Base-by-base conservation (phyloP, 257 asterid species). In the Jasminum sambac region DNA sequence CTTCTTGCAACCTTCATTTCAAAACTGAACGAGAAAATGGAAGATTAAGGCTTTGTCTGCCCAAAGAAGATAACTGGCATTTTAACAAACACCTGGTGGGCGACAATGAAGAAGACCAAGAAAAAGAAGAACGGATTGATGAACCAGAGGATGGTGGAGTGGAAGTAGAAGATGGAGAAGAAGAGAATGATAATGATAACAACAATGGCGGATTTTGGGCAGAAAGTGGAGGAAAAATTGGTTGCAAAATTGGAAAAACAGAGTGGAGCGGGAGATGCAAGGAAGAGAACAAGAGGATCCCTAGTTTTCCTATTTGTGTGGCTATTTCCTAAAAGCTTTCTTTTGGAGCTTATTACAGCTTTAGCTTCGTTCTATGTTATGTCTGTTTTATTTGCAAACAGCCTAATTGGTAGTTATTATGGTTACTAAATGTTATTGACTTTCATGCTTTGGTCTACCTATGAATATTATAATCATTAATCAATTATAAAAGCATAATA, bases 261-360 rank as follows among this genome's bases (percentile, higher is more conserved):
- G 82, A 87, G 44, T 74, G 86, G 80, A 42, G 72, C 64, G 78
- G 83, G 66, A 82, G 95, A 78, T 92, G 98, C 83, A 84, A 88
- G 48, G 90, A 81, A 48, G 88, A 78, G 60, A 77, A 74, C 67
- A 74, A 77, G 50, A 77, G 78, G 80, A 41, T 75, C 55, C 81
- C 77, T 41, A 84, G 64, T 62, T 83, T 86, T 76, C 78, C 80
- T 3, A 70, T 40, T 74, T 83, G 87, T 57, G 88, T 87, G 76
- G 85, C 90, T 5, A 89, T 85, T 84, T 85, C 95, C 48, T 86
- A 70, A 86, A 76, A 64, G 44, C 68, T 46, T 6, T 72, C 43
- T 64, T 44, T 48, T 43, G 72, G 82, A 68, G 40, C 23, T 68
- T 40, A 7, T 11, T 36, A n/a, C 63, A 39, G 39, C 23, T 65